Evolutionary conservation across 139 green algal genomes (phyloP).

Genomic region (Spirogloea muscicola): DNA sequence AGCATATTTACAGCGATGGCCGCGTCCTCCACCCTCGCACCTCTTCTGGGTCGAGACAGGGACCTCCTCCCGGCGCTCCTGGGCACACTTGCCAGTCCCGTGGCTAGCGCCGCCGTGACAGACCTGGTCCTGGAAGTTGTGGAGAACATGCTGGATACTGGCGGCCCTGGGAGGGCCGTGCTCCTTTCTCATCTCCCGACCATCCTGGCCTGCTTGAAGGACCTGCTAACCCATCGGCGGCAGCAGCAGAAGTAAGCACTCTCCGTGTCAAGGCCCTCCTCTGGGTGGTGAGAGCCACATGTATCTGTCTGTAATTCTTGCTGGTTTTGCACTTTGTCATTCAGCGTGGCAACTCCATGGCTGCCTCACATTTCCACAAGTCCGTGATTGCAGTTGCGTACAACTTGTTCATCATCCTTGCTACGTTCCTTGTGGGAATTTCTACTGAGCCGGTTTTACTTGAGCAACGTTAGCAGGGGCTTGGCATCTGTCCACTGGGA

Average conservation of each 20-base stretch:
- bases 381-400: too few relatives aligned
- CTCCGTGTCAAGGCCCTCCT: not conserved
- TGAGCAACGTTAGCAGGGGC: too few relatives aligned
- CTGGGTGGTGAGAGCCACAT: not conserved
- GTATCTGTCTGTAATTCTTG: too few relatives aligned
- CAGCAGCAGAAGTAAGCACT: not conserved
- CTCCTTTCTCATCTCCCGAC: slow-evolving; percentile 6
- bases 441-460: too few relatives aligned
- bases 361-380: too few relatives aligned
- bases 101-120: not conserved
- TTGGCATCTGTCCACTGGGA: too few relatives aligned
- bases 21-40: not conserved
- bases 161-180: not conserved
- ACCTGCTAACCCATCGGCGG: not conserved
- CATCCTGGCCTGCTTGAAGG: slow-evolving; percentile 13
- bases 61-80: not conserved
- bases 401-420: too few relatives aligned
- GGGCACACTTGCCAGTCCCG: not conserved
- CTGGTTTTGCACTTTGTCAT: too few relatives aligned
- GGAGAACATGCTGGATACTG: slow-evolving; percentile 16
- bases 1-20: not conserved
- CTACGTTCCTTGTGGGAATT: too few relatives aligned
- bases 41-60: slow-evolving; percentile 1
- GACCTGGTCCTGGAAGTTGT: not conserved
- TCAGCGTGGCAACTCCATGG: too few relatives aligned